Evolutionary conservation across 176 grass and related monocot genomes (phyloP).

Genomic region (Raddia distichophylla): DNA sequence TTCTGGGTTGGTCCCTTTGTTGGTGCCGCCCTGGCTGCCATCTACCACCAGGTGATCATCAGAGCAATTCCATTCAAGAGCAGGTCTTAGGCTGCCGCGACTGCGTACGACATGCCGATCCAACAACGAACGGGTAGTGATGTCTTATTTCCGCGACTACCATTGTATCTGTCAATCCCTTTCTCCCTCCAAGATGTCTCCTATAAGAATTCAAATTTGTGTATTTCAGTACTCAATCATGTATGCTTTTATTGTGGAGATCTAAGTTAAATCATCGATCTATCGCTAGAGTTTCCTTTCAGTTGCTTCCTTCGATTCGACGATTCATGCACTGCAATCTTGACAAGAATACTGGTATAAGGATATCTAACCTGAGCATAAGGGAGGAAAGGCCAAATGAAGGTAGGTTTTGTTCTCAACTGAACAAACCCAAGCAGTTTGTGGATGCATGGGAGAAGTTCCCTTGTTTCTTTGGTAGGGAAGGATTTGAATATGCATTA

Average conservation of each 20-base stretch:
- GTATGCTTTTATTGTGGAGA: slow-evolving; percentile 35
- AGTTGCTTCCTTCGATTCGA: neutral
- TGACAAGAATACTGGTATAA: neutral
- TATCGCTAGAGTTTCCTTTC: neutral
- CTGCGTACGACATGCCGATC: neutral
- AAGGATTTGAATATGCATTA: slow-evolving; percentile 3
- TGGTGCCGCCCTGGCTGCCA: slow-evolving; percentile 81
- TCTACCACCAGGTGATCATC: slow-evolving; percentile 99
- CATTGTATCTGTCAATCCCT: slow-evolving; percentile 21
- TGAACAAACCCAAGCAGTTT: neutral
- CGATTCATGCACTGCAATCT: neutral
- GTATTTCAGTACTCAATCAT: slow-evolving; percentile 28
- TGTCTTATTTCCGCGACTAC: slow-evolving; percentile 27
- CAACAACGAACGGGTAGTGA: slow-evolving; percentile 28
- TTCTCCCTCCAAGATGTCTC: slow-evolving; percentile 27
- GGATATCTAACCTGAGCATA: neutral
- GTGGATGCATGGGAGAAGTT: neutral
- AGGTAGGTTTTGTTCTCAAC: neutral
- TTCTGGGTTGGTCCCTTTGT: slow-evolving; percentile 98
- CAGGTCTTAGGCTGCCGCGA: slow-evolving; percentile 58
- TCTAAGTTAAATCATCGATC: slow-evolving; percentile 40
- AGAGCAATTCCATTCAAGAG: slow-evolving; percentile 95
- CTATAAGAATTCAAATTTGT: slow-evolving; percentile 31
- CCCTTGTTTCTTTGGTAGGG: neutral
- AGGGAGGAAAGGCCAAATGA: neutral